These are phyloP conservation scores for Geopyxis carbonaria DNA, from an alignment of 495 filamentous ascomycete species.

Conservation along the genomic window DNA sequence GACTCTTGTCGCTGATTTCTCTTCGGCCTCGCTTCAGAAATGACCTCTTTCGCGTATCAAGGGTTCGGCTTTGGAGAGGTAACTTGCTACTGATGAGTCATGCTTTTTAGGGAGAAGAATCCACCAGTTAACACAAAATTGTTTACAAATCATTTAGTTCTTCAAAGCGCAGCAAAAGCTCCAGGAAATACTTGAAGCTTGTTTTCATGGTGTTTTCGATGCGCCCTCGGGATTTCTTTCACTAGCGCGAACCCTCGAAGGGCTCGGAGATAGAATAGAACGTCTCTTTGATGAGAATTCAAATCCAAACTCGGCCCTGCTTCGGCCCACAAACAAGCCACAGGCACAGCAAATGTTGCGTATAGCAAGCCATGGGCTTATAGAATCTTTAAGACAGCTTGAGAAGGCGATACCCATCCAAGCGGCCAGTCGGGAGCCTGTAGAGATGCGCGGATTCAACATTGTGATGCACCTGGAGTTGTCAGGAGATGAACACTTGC, in stretches of 20 bases:
- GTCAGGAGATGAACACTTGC: neutral
- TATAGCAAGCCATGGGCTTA: slow-evolving; percentile 15
- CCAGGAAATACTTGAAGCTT: slow-evolving; percentile 5
- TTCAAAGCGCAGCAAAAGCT: slow-evolving; percentile 18
- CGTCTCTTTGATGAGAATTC: slow-evolving; percentile 19
- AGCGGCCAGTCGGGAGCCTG: neutral
- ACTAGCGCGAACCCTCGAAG: slow-evolving; percentile 5
- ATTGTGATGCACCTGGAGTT: slow-evolving; percentile 2
- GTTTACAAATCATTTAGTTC: slow-evolving; percentile 7
- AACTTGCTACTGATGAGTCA: too few relatives aligned
- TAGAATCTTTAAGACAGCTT: slow-evolving; percentile 7
- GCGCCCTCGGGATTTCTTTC: slow-evolving; percentile 10
- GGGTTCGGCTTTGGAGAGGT: slow-evolving; percentile 10
- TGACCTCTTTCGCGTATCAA: slow-evolving; percentile 8
- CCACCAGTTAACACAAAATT: too few relatives aligned
- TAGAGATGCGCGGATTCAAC: slow-evolving; percentile 3
- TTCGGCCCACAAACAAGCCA: slow-evolving; percentile 12
- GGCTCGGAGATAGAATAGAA: slow-evolving; percentile 12
- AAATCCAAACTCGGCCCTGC: slow-evolving; percentile 16
- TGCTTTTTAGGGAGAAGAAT: too few relatives aligned
- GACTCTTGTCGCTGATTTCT: too few relatives aligned
- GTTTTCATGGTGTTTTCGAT: slow-evolving; percentile 15
- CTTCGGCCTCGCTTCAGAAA: too few relatives aligned
- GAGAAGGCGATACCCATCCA: slow-evolving; percentile 6
- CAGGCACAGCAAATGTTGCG: slow-evolving; percentile 19